Evolutionary conservation across 352 stramenopile genomes (phyloP), one percentile per base, ranked within the genome.

Genomic region (Phytophthora cactorum): DNA sequence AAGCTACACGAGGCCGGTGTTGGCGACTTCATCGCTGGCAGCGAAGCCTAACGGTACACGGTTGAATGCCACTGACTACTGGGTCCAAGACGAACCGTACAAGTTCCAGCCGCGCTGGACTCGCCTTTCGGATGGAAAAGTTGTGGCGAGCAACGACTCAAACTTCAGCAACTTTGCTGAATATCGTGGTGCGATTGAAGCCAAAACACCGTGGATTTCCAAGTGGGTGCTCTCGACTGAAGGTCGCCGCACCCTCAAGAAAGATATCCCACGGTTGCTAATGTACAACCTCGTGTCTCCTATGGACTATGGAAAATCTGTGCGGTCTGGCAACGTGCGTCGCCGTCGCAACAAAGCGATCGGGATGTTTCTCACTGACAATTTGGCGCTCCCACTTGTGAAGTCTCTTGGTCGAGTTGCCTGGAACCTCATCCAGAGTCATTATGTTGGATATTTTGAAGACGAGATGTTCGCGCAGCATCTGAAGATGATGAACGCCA

Each of bases 211-310:
- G 56, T 75, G 70, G 70, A 66, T 78, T 41, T 68, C 70, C 22
- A 67, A 66, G 25, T 81, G 70, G 70, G 52, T 72, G 1, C 62
- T 86, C 25, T 74, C 58, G 12, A 70, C 32, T 46, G 60, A 73
- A 29, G 58, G 68, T 50, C 60, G 69, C 10, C 77, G 60, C 36
- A 75, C 72, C 8, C 36, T 74, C 5, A 70, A 77, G 38, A 78
- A 81, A 29, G 56, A 78, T 17, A 45, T 77, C 4, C 58, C 69
- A 4, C 63, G 52, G 17, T 36, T 72, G 38, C 27, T 88, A 28
- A 67, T 88, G 47, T 86, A 87, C 68, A 82, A 85, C 29, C 63
- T 86, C 41, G 73, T 90, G 29, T 82, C 79, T 25, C 77, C 79
- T 0, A 76, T 78, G 64, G 70, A 81, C 50, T 73, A 79, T 17